Conservation (phyloP, 2,329 filamentous ascomycete genomes). For the Pestalotiopsis sp. region DNA sequence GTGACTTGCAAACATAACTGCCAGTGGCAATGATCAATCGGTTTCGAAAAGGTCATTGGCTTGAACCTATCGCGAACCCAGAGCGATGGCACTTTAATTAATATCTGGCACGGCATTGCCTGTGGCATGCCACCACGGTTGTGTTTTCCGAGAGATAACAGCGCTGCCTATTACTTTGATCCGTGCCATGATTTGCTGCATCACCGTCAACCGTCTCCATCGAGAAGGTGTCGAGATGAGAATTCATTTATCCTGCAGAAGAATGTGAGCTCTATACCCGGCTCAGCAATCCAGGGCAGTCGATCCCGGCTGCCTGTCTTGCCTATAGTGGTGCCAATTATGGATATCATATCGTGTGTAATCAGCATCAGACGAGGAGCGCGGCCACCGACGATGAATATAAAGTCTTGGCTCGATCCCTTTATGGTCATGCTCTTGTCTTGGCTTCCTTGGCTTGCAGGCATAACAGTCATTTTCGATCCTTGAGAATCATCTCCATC, state of each 20-base stretch:
- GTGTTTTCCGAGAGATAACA: not conserved
- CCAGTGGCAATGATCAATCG: not conserved
- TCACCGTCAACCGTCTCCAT: not conserved
- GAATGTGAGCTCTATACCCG: not conserved
- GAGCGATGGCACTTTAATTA: not conserved
- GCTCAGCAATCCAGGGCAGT: not conserved
- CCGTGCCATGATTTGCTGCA: not conserved
- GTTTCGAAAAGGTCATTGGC: not conserved
- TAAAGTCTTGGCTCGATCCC: slow-evolving; percentile 5
- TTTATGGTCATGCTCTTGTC: not conserved
- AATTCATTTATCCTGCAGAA: not conserved
- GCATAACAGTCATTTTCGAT: not conserved
- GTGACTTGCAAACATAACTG: not conserved
- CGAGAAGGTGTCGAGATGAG: not conserved
- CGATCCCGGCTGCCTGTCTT: not conserved
- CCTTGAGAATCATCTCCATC: not conserved
- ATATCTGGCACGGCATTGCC: not conserved
- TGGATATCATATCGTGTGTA: not conserved
- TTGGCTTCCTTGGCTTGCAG: slow-evolving; percentile 4
- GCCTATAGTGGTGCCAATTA: not conserved
- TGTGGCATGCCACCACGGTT: not conserved
- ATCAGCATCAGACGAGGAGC: not conserved
- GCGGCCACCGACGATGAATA: not conserved
- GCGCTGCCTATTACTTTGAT: not conserved
- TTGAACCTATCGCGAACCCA: not conserved